A percentile compares a stretch with the other conserved stretches of the same genome.
phyloP scores from a whole-genome alignment of 2,329 filamentous ascomycete genomes.

The Ophioceras dolichostomum region DNA sequence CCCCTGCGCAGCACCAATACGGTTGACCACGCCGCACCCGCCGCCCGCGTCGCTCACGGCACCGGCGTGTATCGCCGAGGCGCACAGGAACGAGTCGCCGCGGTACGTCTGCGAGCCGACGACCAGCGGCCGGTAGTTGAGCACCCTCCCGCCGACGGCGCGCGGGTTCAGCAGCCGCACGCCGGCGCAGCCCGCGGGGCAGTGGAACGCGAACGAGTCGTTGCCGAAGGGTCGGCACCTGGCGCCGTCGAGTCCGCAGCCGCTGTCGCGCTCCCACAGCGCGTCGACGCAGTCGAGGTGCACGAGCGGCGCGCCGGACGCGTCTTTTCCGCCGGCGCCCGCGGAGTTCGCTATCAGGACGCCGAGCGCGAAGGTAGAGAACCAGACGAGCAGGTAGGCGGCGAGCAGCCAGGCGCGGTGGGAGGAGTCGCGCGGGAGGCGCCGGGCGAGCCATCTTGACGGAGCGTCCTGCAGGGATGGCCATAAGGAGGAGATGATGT shows the following conservation, averaged over 20 bases:
- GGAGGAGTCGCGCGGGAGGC: slow-evolving; percentile 3
- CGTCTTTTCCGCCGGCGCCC: background rate
- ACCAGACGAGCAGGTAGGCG: slow-evolving; percentile 6
- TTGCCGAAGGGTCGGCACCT: slow-evolving; percentile 48
- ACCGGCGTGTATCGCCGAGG: slow-evolving; percentile 59
- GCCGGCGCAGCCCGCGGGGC: slow-evolving; percentile 44
- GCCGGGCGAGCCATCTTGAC: slow-evolving; percentile 2
- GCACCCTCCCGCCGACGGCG: slow-evolving; percentile 37
- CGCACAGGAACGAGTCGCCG: slow-evolving; percentile 63
- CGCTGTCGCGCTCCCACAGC: slow-evolving; percentile 42
- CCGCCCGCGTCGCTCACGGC: slow-evolving; percentile 50
- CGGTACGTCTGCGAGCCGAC: slow-evolving; percentile 41
- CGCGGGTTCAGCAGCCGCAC: slow-evolving; percentile 37
- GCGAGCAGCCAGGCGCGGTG: slow-evolving; percentile 5
- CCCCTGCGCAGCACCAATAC: slow-evolving; percentile 45
- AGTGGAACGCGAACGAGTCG: slow-evolving; percentile 41
- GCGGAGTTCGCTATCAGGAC: slow-evolving; percentile 1
- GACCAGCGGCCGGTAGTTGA: slow-evolving; percentile 27
- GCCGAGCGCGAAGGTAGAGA: slow-evolving; percentile 4
- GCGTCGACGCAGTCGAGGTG: slow-evolving; percentile 39
- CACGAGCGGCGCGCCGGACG: slow-evolving; percentile 2
- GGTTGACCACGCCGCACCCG: slow-evolving; percentile 55
- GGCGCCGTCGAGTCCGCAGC: slow-evolving; percentile 46
- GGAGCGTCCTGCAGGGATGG: slow-evolving; percentile 7
- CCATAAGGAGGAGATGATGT: slow-evolving; percentile 6